Conservation (phyloP, 371 early-diverging fungal species). For the Apophysomyces ossiformis region DNA sequence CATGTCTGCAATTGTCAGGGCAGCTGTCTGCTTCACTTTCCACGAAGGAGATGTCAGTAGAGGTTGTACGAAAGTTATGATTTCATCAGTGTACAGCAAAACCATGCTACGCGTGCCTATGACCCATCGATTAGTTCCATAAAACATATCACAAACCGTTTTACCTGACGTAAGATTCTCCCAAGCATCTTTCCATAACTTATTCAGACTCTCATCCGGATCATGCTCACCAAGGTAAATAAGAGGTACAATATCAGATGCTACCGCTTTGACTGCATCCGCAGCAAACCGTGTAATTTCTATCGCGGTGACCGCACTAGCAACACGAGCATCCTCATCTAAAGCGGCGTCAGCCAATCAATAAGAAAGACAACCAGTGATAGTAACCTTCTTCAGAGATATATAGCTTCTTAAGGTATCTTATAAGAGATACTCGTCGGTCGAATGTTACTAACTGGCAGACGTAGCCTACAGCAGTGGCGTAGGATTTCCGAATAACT, state of each 20-base stretch:
- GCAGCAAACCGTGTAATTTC: slow-evolving; percentile 83
- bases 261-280: slow-evolving; percentile 64
- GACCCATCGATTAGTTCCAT: background rate
- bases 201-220: slow-evolving; percentile 56
- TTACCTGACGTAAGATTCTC: slow-evolving; percentile 79
- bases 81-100: slow-evolving; percentile 62
- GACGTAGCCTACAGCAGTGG: slow-evolving; percentile 84
- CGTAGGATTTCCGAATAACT: slow-evolving; percentile 83
- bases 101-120: slow-evolving; percentile 65
- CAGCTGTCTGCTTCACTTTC: slow-evolving; percentile 83
- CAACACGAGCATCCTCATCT: slow-evolving; percentile 78
- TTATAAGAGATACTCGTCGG: slow-evolving; percentile 67
- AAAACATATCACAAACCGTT: background rate
- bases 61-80: slow-evolving; percentile 59
- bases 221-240: slow-evolving; percentile 82
- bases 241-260: slow-evolving; percentile 71
- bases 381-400: slow-evolving; percentile 64
- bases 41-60: slow-evolving; percentile 73
- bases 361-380: too few species aligned
- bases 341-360: background rate
- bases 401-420: slow-evolving; percentile 73
- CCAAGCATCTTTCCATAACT: slow-evolving; percentile 83
- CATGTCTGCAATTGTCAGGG: slow-evolving; percentile 68
- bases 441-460: slow-evolving; percentile 65
- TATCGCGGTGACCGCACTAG: slow-evolving; percentile 71